Evolutionary conservation across 345 rosid genomes (phyloP).

Genomic region (Kandelia obovata): DNA sequence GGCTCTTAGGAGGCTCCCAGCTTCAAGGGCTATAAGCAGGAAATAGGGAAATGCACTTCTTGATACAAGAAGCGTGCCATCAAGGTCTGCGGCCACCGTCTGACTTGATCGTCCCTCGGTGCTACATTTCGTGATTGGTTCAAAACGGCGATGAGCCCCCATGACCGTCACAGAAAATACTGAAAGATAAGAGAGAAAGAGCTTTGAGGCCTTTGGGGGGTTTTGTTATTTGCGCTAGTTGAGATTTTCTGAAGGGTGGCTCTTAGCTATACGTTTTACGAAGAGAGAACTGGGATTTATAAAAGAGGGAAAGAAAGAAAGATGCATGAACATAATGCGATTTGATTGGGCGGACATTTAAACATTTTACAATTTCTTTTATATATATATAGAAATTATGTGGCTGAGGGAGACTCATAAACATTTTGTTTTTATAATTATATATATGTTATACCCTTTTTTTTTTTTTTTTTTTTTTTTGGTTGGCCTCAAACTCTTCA

Average conservation of each 20-base stretch:
- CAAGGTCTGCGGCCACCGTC: slow-evolving; percentile 73
- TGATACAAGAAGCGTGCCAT: slow-evolving; percentile 80
- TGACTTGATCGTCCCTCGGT: slow-evolving; percentile 63
- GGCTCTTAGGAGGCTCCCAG: slow-evolving; percentile 72
- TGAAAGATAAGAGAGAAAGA: background rate
- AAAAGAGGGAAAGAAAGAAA: slow-evolving; percentile 23
- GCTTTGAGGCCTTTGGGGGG: background rate
- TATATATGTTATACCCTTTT: no score
- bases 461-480: no score
- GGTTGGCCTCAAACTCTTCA: no score
- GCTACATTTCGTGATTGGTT: slow-evolving; percentile 48
- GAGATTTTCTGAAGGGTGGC: background rate
- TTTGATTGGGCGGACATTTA: slow-evolving; percentile 18
- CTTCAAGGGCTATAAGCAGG: slow-evolving; percentile 84
- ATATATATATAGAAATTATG: background rate
- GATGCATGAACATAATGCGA: slow-evolving; percentile 21
- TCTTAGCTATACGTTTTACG: no score
- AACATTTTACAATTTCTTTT: background rate
- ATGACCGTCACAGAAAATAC: slow-evolving; percentile 23
- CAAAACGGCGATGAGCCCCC: slow-evolving; percentile 57
- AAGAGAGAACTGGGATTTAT: slow-evolving; percentile 22
- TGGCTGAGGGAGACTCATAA: background rate
- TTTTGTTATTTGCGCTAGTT: no score
- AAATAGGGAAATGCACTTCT: slow-evolving; percentile 80
- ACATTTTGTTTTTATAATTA: no score